These are phyloP conservation scores for Epichloe uncinata DNA, from an alignment of 2,329 filamentous ascomycete genomes.

Conservation along the genomic window DNA sequence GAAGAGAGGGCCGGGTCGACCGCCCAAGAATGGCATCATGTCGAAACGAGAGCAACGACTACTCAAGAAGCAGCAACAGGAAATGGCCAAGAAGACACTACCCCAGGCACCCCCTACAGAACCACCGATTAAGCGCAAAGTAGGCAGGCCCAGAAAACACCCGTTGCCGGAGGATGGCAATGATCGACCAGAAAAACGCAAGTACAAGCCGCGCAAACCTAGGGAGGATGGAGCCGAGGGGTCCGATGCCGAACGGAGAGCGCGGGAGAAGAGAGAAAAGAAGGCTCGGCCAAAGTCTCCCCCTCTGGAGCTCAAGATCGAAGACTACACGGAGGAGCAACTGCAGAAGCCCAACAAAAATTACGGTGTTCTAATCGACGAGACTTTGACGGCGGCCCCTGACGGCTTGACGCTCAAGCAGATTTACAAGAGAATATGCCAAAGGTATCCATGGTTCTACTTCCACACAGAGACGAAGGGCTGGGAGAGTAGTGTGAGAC, in stretches of 20 bases:
- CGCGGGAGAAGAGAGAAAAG: conserved; percentile 46
- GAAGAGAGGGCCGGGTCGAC: conserved; percentile 65
- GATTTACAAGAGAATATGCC: conserved; percentile 49
- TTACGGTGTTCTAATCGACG: conserved; percentile 47
- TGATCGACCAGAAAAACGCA: conserved; percentile 47
- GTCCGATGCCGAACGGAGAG: conserved; percentile 41
- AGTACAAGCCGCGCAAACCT: conserved; percentile 50
- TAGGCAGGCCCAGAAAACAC: conserved; percentile 52
- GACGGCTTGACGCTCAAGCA: conserved; percentile 46
- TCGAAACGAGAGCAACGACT: conserved; percentile 61
- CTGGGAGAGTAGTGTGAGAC: conserved; percentile 53
- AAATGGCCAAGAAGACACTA: conserved; percentile 36
- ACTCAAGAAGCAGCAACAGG: conserved; percentile 42
- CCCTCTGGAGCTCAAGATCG: conserved; percentile 41
- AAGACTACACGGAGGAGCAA: conserved; percentile 44
- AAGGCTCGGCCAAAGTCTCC: conserved; percentile 47
- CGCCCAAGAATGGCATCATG: conserved; percentile 73
- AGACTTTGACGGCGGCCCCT: conserved; percentile 40
- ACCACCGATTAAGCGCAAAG: conserved; percentile 47
- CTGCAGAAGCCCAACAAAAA: conserved; percentile 50
- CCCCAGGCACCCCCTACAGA: conserved; percentile 34
- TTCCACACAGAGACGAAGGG: conserved; percentile 48
- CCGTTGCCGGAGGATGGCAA: conserved; percentile 42
- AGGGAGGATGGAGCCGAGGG: conserved; percentile 42
- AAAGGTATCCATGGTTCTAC: conserved; percentile 45